A percentile compares a stretch with the other conserved stretches of the same genome.
Evolutionary conservation across 2,329 filamentous ascomycete species (phyloP).

Genomic region (Penicillium oxalicum): DNA sequence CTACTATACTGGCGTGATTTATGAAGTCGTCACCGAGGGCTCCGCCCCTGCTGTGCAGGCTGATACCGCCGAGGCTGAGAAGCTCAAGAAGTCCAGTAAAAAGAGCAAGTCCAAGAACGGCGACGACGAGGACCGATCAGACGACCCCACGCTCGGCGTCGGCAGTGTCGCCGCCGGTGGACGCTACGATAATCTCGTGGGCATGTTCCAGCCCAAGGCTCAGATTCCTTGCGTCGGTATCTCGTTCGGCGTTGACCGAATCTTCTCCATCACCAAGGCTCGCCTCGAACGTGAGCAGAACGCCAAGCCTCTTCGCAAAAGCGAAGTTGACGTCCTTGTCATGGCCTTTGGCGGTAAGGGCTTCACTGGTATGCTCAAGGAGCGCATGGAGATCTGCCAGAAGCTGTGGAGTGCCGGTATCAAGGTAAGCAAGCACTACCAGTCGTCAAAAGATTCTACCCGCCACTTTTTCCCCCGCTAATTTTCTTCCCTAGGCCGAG

Average conservation of each 20-base stretch:
- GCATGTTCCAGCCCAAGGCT: slow-evolving; percentile 82
- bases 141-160: slow-evolving; percentile 75
- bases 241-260: slow-evolving; percentile 91
- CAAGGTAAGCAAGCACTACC: slow-evolving; percentile 50
- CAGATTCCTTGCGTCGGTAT: slow-evolving; percentile 88
- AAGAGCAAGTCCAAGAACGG: slow-evolving; percentile 47
- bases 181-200: slow-evolving; percentile 86
- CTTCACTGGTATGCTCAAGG: slow-evolving; percentile 70
- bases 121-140: slow-evolving; percentile 62
- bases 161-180: slow-evolving; percentile 86
- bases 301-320: slow-evolving; percentile 53
- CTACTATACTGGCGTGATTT: slow-evolving; percentile 87
- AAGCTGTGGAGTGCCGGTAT: slow-evolving; percentile 80
- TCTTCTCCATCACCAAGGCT: slow-evolving; percentile 86
- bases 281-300: slow-evolving; percentile 58
- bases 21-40: slow-evolving; percentile 79
- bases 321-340: slow-evolving; percentile 83
- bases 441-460: too few relatives aligned
- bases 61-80: slow-evolving; percentile 33
- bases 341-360: slow-evolving; percentile 92
- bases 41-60: slow-evolving; percentile 54
- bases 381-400: slow-evolving; percentile 75
- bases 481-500: slow-evolving; percentile 55
- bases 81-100: slow-evolving; percentile 34
- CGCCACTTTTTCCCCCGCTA: slow-evolving; percentile 9